Base-by-base conservation (phyloP, 208 protist genomes). In the Leishmania tarentolae region DNA sequence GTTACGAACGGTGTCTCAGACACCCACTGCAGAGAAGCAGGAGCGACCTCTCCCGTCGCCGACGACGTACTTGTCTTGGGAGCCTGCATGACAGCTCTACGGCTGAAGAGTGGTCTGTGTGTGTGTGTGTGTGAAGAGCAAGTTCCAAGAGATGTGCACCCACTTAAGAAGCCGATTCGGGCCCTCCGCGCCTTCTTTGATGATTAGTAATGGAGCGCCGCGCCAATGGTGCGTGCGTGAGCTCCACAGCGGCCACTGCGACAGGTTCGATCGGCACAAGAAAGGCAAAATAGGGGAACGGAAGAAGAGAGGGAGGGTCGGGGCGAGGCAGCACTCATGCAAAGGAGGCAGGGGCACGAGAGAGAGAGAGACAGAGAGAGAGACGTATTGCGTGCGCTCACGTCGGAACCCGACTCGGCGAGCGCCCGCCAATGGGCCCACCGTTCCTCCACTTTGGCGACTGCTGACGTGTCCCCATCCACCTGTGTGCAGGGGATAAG, bases 1-100 rank as follows among this genome's bases (percentile, higher is more conserved):
- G 86, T 82, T 31, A 94, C 87, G 78, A 93, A 91, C 0, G 91
- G 91, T 15, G 93, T 92, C 79, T 96, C 91, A 3, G 83, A 75
- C 0, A 82, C 13, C 44, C 46, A 19, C 11, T 72, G 42, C 35
- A 3, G 59, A 13, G 59, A 37, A 28, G 56, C 3, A 19, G 21
- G 66, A 15, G 59, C 57, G 9, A 31, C 24, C 19, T 40, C 56
- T 24, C 63, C 24, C 2, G 50, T 61, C 15, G 28, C 70, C n/a
- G 31, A 19, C n/a, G 35, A 47, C 19, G 13, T 40, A 8, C 7
- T 44, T 28, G 68, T 61, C 71, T 75, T 52, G 42, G 76, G 76
- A 9, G 37, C 66, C 66, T 63, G 70, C 66, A 75, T 81, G 31
- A 63, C n/a, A 24, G 31, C 68, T 50, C 42, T 21, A 24, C 42